Evolutionary conservation across 1,139 yeast genomes (phyloP), one percentile per base, ranked within the genome.

Genomic region (Blastobotrys elegans): DNA sequence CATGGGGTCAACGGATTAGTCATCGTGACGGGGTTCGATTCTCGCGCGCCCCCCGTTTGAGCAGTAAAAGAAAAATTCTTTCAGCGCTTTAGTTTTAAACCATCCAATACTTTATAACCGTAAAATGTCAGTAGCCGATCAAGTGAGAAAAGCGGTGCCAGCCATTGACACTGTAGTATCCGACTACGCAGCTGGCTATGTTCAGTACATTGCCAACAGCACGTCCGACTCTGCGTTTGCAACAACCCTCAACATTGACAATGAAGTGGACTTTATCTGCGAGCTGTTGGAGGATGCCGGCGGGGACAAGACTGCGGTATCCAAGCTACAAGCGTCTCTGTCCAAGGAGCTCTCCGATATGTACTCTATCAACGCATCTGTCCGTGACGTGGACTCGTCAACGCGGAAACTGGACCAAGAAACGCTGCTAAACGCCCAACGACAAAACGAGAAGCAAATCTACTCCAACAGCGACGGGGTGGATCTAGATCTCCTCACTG

Each of bases 101-200:
- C n/a, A n/a, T n/a, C n/a, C n/a, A n/a, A n/a, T n/a, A n/a, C n/a
- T n/a, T n/a, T n/a, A n/a, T n/a, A n/a, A n/a, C n/a, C n/a, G n/a
- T n/a, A n/a, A n/a, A n/a, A n/a, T n/a, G 6, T 36, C 48, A 17
- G 40, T 56, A 14, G 53, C 61, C 8, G 52, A 52, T 37, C 54
- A 84, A 63, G 82, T 90, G n/a, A 84, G 96, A 55, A 88, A 84
- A 64, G 92, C 96, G 0, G 94, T 83, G 5, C 94, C 96, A 2
- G 74, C 86, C 1, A 77, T 90, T 45, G 97, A 92, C 59, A 82
- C 90, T 1, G 80, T 89, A n/a, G 96, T 90, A 21, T 81, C 94
- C 1, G 95, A 89, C 54, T 90, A 90, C 61, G 95, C 95, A 2
- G 83, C 84, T 40, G 98, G 97, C 1, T 90, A 89, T 60, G 80